phyloP scores from a whole-genome alignment of 2,329 filamentous ascomycete genomes.

The Trichoderma atroviride region DNA sequence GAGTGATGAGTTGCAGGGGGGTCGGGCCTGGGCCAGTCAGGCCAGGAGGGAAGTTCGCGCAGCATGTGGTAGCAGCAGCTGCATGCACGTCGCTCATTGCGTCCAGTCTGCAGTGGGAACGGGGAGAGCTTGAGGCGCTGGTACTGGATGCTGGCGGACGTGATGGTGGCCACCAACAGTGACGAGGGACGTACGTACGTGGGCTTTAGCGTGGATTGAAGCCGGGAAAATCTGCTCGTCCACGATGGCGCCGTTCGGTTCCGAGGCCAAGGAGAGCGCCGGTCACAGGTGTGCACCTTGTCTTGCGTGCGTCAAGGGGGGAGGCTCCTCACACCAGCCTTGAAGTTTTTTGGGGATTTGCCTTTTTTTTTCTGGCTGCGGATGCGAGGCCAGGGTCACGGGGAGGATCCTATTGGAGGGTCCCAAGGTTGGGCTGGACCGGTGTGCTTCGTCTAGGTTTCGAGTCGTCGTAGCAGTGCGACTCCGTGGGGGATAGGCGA shows the following conservation, averaged over 20 bases:
- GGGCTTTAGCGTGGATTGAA: constrained; percentile 17
- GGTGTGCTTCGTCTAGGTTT: neutral
- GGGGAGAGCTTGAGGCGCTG: neutral
- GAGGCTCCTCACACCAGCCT: neutral
- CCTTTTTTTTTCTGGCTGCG: neutral
- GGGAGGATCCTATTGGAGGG: constrained; percentile 11
- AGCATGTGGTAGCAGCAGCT: constrained; percentile 13
- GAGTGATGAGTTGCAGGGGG: constrained; percentile 13
- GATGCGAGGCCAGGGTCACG: constrained; percentile 1
- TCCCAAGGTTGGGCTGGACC: neutral
- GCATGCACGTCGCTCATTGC: constrained; percentile 27
- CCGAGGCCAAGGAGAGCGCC: neutral
- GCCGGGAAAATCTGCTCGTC: constrained; percentile 15
- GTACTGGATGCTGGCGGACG: neutral
- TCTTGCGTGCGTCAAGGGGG: neutral
- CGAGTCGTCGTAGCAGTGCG: neutral
- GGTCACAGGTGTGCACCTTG: neutral
- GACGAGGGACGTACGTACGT: neutral
- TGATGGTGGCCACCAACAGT: constrained; percentile 17
- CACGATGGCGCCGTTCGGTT: neutral
- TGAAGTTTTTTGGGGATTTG: neutral
- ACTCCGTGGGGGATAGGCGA: neutral
- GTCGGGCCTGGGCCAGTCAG: neutral
- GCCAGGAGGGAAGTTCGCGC: constrained; percentile 8
- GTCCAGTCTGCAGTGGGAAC: constrained; percentile 8